A percentile compares a stretch with the other conserved stretches of the same genome.
Evolutionary conservation across 2,329 filamentous ascomycete genomes (phyloP).

Genomic region (Fusarium tjaetaba): DNA sequence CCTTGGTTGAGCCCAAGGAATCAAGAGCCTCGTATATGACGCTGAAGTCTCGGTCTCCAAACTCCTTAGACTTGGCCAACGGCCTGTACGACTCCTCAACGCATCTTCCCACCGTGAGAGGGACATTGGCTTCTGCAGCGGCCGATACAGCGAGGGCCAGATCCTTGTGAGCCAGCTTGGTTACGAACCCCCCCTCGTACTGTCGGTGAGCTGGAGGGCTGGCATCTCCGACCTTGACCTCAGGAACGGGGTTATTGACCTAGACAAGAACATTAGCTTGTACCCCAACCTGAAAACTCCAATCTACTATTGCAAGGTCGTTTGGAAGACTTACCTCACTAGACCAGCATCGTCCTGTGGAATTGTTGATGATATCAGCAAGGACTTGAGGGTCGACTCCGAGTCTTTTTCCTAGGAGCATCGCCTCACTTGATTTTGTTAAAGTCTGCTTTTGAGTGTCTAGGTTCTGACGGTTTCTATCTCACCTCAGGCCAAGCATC

Average conservation of each 20-base stretch:
- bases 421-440: background rate
- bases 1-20: too few relatives aligned
- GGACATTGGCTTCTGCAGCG: background rate
- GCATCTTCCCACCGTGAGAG: background rate
- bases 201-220: background rate
- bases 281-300: accelerated
- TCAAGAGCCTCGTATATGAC: background rate
- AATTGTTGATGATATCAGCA: background rate
- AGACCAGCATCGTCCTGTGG: background rate
- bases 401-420: background rate
- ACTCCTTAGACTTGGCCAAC: background rate
- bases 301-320: too few relatives aligned
- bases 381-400: background rate
- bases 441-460: background rate
- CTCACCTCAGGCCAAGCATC: background rate
- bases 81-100: background rate
- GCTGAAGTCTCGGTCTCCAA: background rate
- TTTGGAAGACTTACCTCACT: background rate
- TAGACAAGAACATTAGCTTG: background rate
- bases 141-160: background rate
- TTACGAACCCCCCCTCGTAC: background rate
- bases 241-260: background rate
- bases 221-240: background rate
- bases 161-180: background rate
- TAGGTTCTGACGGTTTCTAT: too few relatives aligned